Base-by-base conservation (phyloP, 2,329 filamentous ascomycete species). In the Xylariaceae sp. region DNA sequence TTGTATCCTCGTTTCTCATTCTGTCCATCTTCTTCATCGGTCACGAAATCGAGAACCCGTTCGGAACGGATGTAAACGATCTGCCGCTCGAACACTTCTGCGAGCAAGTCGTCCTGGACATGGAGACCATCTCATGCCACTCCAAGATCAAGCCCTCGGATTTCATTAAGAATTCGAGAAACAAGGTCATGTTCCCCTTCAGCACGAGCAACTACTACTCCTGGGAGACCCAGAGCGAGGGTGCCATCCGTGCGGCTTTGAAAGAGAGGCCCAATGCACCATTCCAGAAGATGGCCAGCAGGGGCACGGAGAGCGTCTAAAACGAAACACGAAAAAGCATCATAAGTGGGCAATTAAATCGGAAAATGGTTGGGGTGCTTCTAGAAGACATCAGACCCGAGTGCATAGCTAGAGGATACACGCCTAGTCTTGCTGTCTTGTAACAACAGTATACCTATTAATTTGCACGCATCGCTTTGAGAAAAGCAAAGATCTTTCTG, bases 51-150 rank as follows among this genome's bases (percentile, higher is more conserved):
- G 89, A 94, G 69, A 90, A 94, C 64, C 89, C 89, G 6, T 94
- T 94, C 68, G 89, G 89, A 51, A 78, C 84, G 58, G 89, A 94
- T 57, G 89, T 92, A 60, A 94, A 94, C 65, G 89, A 94, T 69
- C 73, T 92, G 40, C 87, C 87, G 0, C 77, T 92, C 2, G 89
- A 93, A 65, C 73, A 78, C 13, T 95, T 85, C 75, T 94, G 89
- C 71, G 79, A 85, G 36, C 87, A 91, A 63, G 78, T 94, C 40
- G 82, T 86, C 18, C 70, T 79, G 31, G 90, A 95, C 61, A 76
- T 94, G 60, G 87, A 93, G 64, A 82, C 88, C 52, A 83, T 93
- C 60, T 84, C 86, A 18, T 78, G 82, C 34, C 74, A 72, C 12
- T 77, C 81, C 0, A 69, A 78, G 18, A 78, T 82, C 3, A 73